A percentile compares a stretch with the other conserved stretches of the same genome.
Evolutionary conservation across 345 rosid genomes (phyloP).

Genomic region (Brassica rapa): DNA sequence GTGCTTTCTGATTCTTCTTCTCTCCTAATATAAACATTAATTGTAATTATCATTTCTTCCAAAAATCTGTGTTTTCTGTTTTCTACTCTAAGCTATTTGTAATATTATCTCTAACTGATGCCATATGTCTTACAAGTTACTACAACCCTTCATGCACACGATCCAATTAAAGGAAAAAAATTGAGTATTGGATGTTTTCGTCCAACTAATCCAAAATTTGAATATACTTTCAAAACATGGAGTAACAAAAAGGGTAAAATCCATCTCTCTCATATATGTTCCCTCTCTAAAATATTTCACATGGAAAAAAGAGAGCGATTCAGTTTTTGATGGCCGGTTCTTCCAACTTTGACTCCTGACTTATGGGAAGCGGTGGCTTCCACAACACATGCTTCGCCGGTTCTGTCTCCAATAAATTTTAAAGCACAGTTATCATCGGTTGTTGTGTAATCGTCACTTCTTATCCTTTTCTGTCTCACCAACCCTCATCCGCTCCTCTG

Average conservation of each 20-base stretch:
- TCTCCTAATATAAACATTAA: not conserved
- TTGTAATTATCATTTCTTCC: not conserved
- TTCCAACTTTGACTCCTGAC: no score
- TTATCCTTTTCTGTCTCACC: no score
- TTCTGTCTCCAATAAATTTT: no score
- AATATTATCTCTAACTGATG: constrained; percentile 11
- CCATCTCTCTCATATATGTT: not conserved
- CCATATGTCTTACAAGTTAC: constrained; percentile 7
- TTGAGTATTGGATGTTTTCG: not conserved
- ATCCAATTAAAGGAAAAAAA: not conserved
- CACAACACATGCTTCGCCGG: no score
- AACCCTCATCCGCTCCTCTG: no score
- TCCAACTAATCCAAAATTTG: not conserved
- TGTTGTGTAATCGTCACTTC: no score
- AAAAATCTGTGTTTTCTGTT: not conserved
- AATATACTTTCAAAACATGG: not conserved
- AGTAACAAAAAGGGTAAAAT: no score
- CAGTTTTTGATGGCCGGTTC: no score
- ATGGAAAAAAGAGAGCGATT: no score
- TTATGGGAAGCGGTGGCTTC: no score
- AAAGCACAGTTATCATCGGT: no score
- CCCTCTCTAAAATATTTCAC: no score
- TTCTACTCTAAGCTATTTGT: not conserved
- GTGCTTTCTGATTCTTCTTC: constrained; percentile 6
- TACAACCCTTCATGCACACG: constrained; percentile 11